Percentiles rank a stretch among this genome's conserved stretches.
Evolutionary conservation across 169 alveolate genomes (phyloP).

Genomic region (Toxoplasma gondii): DNA sequence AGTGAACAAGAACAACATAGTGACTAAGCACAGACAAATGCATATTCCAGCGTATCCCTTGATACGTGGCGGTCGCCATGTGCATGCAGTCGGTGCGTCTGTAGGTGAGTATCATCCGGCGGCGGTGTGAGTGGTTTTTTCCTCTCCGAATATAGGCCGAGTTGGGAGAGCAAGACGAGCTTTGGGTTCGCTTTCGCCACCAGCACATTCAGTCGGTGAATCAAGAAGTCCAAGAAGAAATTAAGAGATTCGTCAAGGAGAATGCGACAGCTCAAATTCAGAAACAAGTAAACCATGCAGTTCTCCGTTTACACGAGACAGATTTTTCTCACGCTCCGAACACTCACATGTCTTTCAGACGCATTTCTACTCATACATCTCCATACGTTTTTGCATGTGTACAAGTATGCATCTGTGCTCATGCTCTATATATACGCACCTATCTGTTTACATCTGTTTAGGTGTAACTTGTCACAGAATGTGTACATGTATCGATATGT

Average conservation of each 20-base stretch:
- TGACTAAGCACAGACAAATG: too few species aligned
- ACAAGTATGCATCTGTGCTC: not conserved
- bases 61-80: too few species aligned
- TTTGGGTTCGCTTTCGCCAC: conserved; percentile 69
- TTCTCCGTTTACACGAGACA: not conserved
- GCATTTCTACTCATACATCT: too few species aligned
- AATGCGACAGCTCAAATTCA: conserved; percentile 63
- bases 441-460: too few species aligned
- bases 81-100: too few species aligned
- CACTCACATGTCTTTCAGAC: not conserved
- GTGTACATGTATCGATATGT: not conserved
- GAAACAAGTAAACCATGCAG: conserved; percentile 2
- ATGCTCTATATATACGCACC: not conserved
- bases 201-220: conserved; percentile 65
- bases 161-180: conserved; percentile 68
- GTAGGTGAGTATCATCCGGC: too few species aligned
- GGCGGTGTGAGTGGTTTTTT: too few species aligned
- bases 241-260: conserved; percentile 54
- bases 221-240: conserved; percentile 63
- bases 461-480: too few species aligned
- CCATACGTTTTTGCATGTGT: too few species aligned
- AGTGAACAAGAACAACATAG: too few species aligned
- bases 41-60: too few species aligned
- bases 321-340: too few species aligned
- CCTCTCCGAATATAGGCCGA: conserved; percentile 43